Evolutionary conservation across 768 basidiomycete species (phyloP).

Genomic region (Pilatotrama ljubarskyi): DNA sequence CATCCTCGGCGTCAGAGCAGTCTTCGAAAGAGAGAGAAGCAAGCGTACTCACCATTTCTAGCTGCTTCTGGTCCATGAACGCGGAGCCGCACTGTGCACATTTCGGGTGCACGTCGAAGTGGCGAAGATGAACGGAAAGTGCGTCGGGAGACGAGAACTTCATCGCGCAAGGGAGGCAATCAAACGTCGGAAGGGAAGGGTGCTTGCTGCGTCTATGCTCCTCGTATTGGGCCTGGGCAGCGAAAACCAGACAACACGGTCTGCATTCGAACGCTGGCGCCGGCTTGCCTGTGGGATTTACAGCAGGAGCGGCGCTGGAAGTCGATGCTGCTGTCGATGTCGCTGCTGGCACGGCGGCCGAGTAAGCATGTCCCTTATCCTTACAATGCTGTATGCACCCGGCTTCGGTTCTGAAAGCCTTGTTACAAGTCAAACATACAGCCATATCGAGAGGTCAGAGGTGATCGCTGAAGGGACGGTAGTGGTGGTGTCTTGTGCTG

Average conservation of each 20-base stretch:
- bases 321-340: not conserved
- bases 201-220: not conserved
- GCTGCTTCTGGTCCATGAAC: slow-evolving; percentile 10
- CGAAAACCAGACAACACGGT: not conserved
- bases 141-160: slow-evolving; percentile 18
- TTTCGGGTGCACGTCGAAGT: slow-evolving; percentile 13
- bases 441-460: not conserved
- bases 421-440: slow-evolving; percentile 7
- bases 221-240: not conserved
- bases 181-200: not conserved
- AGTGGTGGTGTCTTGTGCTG: not conserved
- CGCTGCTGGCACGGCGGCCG: not conserved
- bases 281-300: not conserved
- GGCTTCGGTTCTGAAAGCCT: slow-evolving; percentile 1
- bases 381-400: slow-evolving; percentile 11
- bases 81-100: slow-evolving; percentile 11
- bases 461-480: not conserved
- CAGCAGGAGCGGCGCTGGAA: not conserved
- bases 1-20: not conserved
- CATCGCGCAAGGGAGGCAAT: slow-evolving; percentile 11
- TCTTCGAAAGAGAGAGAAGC: not conserved
- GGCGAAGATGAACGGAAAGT: slow-evolving; percentile 4
- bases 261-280: slow-evolving; percentile 3
- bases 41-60: slow-evolving; percentile 1
- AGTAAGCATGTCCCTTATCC: slow-evolving; percentile 8